Base-by-base conservation (phyloP, 2,329 filamentous ascomycete genomes). In the Alternaria dauci region DNA sequence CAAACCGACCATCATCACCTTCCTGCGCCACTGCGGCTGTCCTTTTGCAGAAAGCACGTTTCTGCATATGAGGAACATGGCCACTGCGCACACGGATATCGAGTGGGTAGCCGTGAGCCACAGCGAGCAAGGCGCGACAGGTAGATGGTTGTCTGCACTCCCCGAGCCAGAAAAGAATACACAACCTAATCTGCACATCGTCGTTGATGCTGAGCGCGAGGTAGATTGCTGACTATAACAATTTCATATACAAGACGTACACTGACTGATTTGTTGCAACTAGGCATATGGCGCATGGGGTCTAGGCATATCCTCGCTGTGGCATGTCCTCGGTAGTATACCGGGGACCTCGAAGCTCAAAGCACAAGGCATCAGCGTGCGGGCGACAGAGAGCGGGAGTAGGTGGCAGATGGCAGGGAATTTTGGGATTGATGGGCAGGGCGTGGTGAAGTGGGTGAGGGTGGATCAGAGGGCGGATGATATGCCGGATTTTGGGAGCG, bases 11-110 rank as follows among this genome's bases (percentile, higher is more conserved):
- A 73, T 93, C 1, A 78, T 93, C 20, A 84, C 87, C 16, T 93
- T 93, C 70, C 82, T 93, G 6, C 83, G 90, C 34, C 89, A 92
- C 74, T 92, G 89, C 73, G 90, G 90, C 34, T 91, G 89, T 79
- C 90, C 90, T 11, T 91, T 91, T 75, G 88, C 89, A 14, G 89
- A 91, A 73, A 90, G 91, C 75, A 85, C 85, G 12, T 90, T 76
- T 59, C 63, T 74, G n/a, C 65, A 66, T n/a, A 55, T 79, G 41
- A 75, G 76, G 39, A 61, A 62, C 2, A 55, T 66, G 9, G 77
- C 77, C 2, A 41, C 65, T 1, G 28, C 59, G 16, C 66, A 77
- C 41, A 68, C 69, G 3, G 55, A 72, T 34, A 63, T 76, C 4
- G 60, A 68, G 39, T 79, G 73, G 63, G 63, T 79, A 28, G 77